Evolutionary conservation across 2,329 filamentous ascomycete genomes (phyloP), one percentile per base, ranked within the genome.

Genomic region (Talaromyces sp.): DNA sequence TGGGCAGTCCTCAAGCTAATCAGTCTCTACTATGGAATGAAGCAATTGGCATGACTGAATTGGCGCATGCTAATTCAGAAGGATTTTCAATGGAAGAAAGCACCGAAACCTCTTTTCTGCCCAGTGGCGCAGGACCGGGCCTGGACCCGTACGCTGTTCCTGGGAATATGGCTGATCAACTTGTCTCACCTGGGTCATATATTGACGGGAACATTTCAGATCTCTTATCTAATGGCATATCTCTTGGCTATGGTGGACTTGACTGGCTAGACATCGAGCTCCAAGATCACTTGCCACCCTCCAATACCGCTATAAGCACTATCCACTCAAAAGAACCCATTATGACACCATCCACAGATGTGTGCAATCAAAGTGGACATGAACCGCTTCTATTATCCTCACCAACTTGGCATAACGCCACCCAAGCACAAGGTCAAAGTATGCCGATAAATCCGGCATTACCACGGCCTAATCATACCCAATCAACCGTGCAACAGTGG

Each of bases 201-300:
- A 13, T 52, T 1, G 25, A 19, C 13, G 25, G 47, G 8, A 17
- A 52, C 3, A 52, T 52, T 52, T 15, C 47, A 27, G 47, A 52
- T 28, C 6, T 52, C 3, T 17, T 52, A 19, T 27, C 47, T 2
- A 52, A 52, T 52, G 47, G 25, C 13, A 28, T 52, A 25, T 52
- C 47, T 15, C 58, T 55, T 44, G 58, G 58, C 11, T 60, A 39
- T 7, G 58, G 58, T 33, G 52, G 58, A 2, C 13, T 55, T 11
- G 58, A 60, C 52, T 60, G 58, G 58, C 49, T 60, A 28, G 58
- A 60, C 15, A 55, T 60, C 42, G 51, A 60, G 19, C 58, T 60
- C 42, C 58, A 60, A 55, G 58, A 60, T 1, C 19, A 52, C 22
- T 52, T 52, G 47, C 25, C n/a, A 6, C 47, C 22, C 25, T 7